phyloP scores from a whole-genome alignment of 495 filamentous ascomycete genomes.

The Rostrohypoxylon terebratum region DNA sequence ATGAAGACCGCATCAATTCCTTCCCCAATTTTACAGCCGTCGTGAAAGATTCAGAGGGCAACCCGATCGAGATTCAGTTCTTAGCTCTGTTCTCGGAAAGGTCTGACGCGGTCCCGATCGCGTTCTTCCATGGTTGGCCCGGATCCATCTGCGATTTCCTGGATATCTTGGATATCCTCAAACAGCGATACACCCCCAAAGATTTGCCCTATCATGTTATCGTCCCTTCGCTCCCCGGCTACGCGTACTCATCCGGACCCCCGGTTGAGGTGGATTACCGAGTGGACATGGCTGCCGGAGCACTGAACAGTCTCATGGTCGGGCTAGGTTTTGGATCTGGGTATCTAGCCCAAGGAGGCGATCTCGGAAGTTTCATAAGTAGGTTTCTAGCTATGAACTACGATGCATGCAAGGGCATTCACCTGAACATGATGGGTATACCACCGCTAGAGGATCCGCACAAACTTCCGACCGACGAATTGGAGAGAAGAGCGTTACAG shows the following conservation, averaged over 20 bases:
- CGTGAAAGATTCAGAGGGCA: background rate
- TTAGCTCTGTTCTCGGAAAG: background rate
- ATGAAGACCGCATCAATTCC: background rate
- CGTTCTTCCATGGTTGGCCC: background rate
- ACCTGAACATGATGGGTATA: constrained; percentile 19
- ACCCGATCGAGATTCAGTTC: background rate
- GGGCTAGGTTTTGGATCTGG: background rate
- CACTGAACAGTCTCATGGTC: background rate
- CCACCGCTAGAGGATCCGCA: background rate
- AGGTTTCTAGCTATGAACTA: constrained; percentile 8
- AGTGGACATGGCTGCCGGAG: background rate
- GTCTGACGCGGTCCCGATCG: background rate
- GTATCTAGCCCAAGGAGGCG: background rate
- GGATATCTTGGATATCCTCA: background rate
- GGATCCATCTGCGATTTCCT: background rate
- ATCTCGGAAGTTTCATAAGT: background rate
- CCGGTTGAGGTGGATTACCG: background rate
- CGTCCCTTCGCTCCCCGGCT: background rate
- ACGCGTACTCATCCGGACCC: background rate
- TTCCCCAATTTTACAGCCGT: background rate
- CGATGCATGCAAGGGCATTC: constrained; percentile 12
- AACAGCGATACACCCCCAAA: background rate
- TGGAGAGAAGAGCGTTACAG: background rate
- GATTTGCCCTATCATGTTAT: background rate
- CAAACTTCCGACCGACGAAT: background rate